Evolutionary conservation across 257 asterid species (phyloP).

Genomic region (Dorcoceras hygrometricum): DNA sequence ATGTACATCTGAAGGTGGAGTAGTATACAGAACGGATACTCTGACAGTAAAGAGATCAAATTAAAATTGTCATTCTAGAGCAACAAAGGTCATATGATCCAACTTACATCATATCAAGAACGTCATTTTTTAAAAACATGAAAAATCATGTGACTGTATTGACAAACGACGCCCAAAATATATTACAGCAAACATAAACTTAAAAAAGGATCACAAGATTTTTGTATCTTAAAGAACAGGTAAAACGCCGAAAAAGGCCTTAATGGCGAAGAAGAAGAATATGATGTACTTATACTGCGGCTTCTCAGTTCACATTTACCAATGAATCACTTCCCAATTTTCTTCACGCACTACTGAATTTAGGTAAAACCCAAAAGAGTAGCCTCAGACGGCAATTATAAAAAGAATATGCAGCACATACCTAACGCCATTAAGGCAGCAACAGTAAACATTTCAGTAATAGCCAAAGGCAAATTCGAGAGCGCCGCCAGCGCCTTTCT

Average conservation of each 20-base stretch:
- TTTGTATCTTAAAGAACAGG: not conserved
- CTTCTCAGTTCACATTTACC: not conserved
- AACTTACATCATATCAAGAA: slow-evolving; percentile 7
- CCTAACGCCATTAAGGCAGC: slow-evolving; percentile 92
- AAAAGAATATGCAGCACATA: slow-evolving; percentile 24
- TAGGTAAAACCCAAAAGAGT: not conserved
- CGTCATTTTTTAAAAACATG: not conserved
- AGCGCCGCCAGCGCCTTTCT: slow-evolving; percentile 52
- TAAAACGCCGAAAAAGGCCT: not conserved
- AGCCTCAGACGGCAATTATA: not conserved
- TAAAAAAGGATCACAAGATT: not conserved
- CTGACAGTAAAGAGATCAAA: not conserved
- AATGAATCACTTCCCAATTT: not conserved
- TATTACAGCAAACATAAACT: not conserved
- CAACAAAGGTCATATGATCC: not conserved
- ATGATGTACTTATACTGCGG: not conserved
- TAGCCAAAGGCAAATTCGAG: slow-evolving; percentile 77
- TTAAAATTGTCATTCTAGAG: not conserved
- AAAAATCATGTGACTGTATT: not conserved
- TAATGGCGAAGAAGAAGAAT: not conserved
- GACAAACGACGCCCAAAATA: not conserved
- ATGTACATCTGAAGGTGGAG: not conserved
- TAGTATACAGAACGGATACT: not conserved
- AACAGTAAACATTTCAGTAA: slow-evolving; percentile 68
- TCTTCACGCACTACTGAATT: not conserved